phyloP scores from a whole-genome alignment of 345 rosid species.

The Gossypium longicalyx region DNA sequence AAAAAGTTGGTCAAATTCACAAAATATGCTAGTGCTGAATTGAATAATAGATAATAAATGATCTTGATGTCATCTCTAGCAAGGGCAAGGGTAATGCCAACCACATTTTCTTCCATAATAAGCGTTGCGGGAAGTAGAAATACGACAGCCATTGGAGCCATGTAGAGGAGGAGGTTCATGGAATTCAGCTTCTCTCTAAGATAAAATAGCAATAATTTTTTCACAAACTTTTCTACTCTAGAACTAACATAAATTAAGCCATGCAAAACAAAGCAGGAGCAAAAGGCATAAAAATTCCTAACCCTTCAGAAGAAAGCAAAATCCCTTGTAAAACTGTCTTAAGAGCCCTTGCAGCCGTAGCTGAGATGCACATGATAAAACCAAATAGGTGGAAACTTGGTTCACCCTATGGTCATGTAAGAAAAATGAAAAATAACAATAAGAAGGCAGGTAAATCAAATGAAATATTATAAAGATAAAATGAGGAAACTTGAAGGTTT shows the following conservation, averaged over 20 bases:
- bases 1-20: conserved; percentile 95
- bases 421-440: conserved; percentile 3
- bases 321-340: conserved; percentile 97
- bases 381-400: conserved; percentile 99
- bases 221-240: conserved; percentile 13
- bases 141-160: conserved; percentile 97
- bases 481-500: not conserved
- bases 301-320: conserved; percentile 98
- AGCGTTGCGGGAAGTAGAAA: conserved; percentile 88
- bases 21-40: conserved; percentile 86
- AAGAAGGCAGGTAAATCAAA: not conserved
- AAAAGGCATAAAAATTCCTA: conserved; percentile 24
- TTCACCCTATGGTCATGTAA: conserved; percentile 55
- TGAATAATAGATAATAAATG: conserved; percentile 90
- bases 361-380: conserved; percentile 83
- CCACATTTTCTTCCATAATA: conserved; percentile 88
- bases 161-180: conserved; percentile 93
- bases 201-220: conserved; percentile 16
- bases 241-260: not conserved
- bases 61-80: conserved; percentile 86
- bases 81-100: conserved; percentile 88
- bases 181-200: conserved; percentile 96
- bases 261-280: not conserved
- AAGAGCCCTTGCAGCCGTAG: conserved; percentile 97
- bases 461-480: not conserved